phyloP scores from a whole-genome alignment of 140 eudicot genomes.

The Cichorium intybus region DNA sequence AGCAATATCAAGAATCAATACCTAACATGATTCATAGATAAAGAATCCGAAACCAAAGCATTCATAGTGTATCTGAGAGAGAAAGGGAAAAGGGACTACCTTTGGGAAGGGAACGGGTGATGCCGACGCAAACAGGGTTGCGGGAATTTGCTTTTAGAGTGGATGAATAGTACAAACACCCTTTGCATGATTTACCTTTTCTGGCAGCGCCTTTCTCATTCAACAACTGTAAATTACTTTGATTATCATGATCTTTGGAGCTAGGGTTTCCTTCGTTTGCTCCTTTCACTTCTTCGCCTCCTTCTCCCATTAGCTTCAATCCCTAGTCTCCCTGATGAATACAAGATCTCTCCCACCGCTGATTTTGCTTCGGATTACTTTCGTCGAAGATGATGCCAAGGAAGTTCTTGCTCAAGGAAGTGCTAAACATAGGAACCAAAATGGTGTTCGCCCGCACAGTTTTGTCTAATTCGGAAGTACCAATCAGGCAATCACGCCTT shows the following conservation, averaged over 20 bases:
- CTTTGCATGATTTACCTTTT: slow-evolving; percentile 81
- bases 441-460: slow-evolving; percentile 5
- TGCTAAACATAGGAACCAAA: slow-evolving; percentile 5
- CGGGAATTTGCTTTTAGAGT: slow-evolving; percentile 62
- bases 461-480: slow-evolving; percentile 3
- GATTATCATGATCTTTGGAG: slow-evolving; percentile 5
- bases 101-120: slow-evolving; percentile 77
- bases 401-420: slow-evolving; percentile 1
- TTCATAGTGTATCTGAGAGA: neutral
- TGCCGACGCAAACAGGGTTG: slow-evolving; percentile 87
- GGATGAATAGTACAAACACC: slow-evolving; percentile 81
- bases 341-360: neutral
- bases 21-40: slow-evolving; percentile 4
- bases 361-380: slow-evolving; percentile 14
- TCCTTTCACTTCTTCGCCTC: slow-evolving; percentile 20
- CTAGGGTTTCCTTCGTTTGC: slow-evolving; percentile 21
- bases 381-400: slow-evolving; percentile 2
- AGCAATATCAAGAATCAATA: neutral
- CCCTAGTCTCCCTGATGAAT: slow-evolving; percentile 1
- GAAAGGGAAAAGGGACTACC: slow-evolving; percentile 51
- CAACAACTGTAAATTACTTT: slow-evolving; percentile 21
- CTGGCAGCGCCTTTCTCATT: slow-evolving; percentile 23
- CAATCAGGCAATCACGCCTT: neutral
- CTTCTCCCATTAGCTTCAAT: slow-evolving; percentile 19
- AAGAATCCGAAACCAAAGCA: slow-evolving; percentile 5